phyloP scores from a whole-genome alignment of 352 stramenopile species.

The Pythium vanterpoolii region DNA sequence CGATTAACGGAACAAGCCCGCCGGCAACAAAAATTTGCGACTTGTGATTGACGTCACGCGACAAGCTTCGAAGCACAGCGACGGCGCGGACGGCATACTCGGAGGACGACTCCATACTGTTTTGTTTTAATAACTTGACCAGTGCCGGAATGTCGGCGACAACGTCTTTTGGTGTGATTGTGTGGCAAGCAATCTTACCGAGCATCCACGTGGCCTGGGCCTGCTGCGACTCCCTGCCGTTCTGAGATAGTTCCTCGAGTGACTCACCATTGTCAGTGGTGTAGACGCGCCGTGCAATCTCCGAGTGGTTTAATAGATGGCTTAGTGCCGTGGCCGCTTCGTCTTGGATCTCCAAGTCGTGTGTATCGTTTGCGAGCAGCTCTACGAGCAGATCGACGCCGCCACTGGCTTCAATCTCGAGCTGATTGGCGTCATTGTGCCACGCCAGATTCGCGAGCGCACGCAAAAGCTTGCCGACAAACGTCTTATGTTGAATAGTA shows the following conservation, averaged over 20 bases:
- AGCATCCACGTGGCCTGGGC: conserved; percentile 16
- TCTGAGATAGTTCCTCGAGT: conserved; percentile 1
- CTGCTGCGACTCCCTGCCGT: not conserved
- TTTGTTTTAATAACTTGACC: conserved; percentile 1
- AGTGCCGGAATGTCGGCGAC: conserved; percentile 16
- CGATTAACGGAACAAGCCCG: conserved; percentile 16
- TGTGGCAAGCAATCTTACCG: conserved; percentile 17
- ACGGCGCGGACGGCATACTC: not conserved
- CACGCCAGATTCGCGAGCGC: conserved; percentile 21
- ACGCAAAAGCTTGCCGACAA: conserved; percentile 10
- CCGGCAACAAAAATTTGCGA: conserved; percentile 22
- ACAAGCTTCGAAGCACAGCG: conserved; percentile 11
- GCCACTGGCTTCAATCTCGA: conserved; percentile 13
- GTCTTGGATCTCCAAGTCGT: conserved; percentile 14
- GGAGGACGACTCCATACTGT: not conserved
- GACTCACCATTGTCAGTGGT: not conserved
- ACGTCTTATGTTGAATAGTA: not conserved
- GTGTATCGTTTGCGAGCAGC: not conserved
- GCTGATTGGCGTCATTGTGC: conserved; percentile 19
- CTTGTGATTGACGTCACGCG: conserved; percentile 17
- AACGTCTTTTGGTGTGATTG: not conserved
- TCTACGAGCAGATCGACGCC: conserved; percentile 17
- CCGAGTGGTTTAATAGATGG: conserved; percentile 6
- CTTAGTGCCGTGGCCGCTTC: conserved; percentile 18
- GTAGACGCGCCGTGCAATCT: conserved; percentile 5